A percentile compares a stretch with the other conserved stretches of the same genome.
Evolutionary conservation across 179 eudicot species (phyloP).

Genomic region (Spinacia oleracea): DNA sequence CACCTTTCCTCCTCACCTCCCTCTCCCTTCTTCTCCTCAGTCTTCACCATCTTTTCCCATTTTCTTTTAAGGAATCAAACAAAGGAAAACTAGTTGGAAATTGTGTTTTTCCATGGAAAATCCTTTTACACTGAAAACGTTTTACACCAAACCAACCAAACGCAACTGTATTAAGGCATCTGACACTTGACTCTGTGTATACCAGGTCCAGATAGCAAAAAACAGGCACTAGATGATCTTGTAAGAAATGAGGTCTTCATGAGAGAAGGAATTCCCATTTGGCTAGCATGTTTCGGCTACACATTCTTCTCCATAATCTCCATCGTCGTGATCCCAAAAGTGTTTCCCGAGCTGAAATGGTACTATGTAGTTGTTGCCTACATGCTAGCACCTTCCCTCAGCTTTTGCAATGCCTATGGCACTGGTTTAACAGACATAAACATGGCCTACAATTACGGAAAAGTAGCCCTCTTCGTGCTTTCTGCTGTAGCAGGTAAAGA

Average conservation of each 20-base stretch:
- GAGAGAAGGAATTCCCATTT: slow-evolving; percentile 66
- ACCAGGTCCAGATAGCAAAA: slow-evolving; percentile 37
- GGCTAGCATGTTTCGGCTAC: slow-evolving; percentile 72
- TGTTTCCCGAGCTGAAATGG: slow-evolving; percentile 81
- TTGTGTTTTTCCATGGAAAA: no score
- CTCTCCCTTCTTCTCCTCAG: no score
- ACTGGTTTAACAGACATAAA: slow-evolving; percentile 92
- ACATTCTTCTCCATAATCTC: slow-evolving; percentile 53
- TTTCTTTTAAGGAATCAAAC: no score
- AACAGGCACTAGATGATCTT: slow-evolving; percentile 31
- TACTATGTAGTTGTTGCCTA: slow-evolving; percentile 69
- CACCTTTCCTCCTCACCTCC: no score
- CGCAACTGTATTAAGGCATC: no score
- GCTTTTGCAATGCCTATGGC: slow-evolving; percentile 89
- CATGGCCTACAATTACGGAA: slow-evolving; percentile 89
- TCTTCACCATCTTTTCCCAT: no score
- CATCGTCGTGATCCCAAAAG: slow-evolving; percentile 55
- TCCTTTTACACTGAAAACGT: no score
- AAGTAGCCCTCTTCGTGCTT: slow-evolving; percentile 78
- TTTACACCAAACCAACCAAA: no score
- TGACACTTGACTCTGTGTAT: background rate
- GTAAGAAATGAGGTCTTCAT: slow-evolving; percentile 55
- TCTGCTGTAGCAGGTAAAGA: slow-evolving; percentile 59
- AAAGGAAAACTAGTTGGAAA: no score
- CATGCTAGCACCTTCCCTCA: slow-evolving; percentile 64